These are phyloP conservation scores for Rhizomucor pusillus DNA, from an alignment of 371 early-diverging fungal species.

Conservation along the genomic window DNA sequence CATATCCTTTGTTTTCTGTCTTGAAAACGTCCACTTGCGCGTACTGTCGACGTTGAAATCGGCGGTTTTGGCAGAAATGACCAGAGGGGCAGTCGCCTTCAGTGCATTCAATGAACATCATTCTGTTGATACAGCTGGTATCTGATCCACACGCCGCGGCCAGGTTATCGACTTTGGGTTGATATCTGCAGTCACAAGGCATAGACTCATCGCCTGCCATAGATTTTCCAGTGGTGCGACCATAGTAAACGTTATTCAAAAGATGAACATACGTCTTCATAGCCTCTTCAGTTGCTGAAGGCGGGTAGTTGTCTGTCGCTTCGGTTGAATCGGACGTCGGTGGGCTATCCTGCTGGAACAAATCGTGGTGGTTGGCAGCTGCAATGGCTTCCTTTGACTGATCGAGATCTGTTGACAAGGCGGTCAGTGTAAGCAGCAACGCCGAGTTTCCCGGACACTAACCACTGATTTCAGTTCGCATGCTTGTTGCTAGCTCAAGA, in stretches of 20 bases:
- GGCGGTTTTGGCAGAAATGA: constrained; percentile 83
- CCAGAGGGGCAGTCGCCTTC: constrained; percentile 88
- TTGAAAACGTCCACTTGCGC: constrained; percentile 83
- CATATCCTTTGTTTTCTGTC: constrained; percentile 91
- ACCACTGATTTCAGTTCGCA: too few species aligned
- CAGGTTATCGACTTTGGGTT: constrained; percentile 47
- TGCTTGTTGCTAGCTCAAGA: too few species aligned
- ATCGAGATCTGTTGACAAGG: too few species aligned
- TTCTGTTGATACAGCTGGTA: constrained; percentile 88
- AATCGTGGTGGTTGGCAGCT: too few species aligned
- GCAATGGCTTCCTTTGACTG: too few species aligned
- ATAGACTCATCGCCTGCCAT: constrained; percentile 67
- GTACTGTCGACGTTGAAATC: constrained; percentile 84
- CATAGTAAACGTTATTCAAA: constrained; percentile 62
- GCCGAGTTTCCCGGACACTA: too few species aligned
- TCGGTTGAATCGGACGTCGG: too few species aligned
- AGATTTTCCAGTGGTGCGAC: constrained; percentile 68
- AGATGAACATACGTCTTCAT: constrained; percentile 59
- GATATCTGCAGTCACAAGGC: constrained; percentile 80
- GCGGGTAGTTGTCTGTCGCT: neutral
- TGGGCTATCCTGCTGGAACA: too few species aligned
- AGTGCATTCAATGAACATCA: constrained; percentile 90
- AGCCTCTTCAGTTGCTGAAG: constrained; percentile 48
- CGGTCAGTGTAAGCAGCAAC: too few species aligned
- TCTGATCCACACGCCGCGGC: constrained; percentile 83